Percentiles rank a stretch among this genome's conserved stretches.
These are phyloP conservation scores for Colletotrichum sp. DNA, from an alignment of 2,329 filamentous ascomycete genomes.

Conservation along the genomic window DNA sequence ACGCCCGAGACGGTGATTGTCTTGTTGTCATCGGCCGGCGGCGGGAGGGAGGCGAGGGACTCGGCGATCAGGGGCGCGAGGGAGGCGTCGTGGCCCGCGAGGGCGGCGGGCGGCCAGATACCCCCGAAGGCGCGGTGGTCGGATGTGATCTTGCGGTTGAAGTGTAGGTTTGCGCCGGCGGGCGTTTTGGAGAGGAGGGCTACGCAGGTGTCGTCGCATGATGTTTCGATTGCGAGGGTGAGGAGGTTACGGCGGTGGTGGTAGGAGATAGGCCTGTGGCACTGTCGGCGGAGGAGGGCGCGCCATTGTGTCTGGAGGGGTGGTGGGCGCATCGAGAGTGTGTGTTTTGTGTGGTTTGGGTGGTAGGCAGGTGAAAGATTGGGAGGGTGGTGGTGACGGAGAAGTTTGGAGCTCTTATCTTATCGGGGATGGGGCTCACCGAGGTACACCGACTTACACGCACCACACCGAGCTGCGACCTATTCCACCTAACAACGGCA, in stretches of 20 bases:
- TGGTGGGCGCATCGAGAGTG: not conserved
- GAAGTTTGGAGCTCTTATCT: conserved; percentile 19
- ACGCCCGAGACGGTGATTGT: conserved; percentile 19
- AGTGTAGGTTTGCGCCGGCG: conserved; percentile 65
- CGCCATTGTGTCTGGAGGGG: not conserved
- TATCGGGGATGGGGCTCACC: not conserved
- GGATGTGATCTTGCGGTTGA: conserved; percentile 82
- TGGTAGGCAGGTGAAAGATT: not conserved
- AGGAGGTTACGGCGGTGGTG: conserved; percentile 40
- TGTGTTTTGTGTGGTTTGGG: not conserved
- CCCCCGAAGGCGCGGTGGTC: conserved; percentile 78
- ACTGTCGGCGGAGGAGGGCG: not conserved
- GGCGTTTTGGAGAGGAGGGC: conserved; percentile 72
- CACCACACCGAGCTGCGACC: not conserved
- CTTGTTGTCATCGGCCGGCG: conserved; percentile 3
- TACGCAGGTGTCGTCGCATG: conserved; percentile 93
- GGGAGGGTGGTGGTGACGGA: not conserved
- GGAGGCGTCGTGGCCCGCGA: conserved; percentile 75
- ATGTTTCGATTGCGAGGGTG: conserved; percentile 80
- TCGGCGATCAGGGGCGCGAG: conserved; percentile 72
- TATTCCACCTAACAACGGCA: not conserved
- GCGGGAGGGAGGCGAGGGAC: conserved; percentile 62
- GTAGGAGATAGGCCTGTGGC: not conserved
- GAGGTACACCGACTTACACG: conserved; percentile 18
- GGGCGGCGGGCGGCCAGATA: conserved; percentile 79